Percentiles rank a stretch among this genome's conserved stretches.
Evolutionary conservation across 345 rosid genomes (phyloP).

Genomic region (Mangifera indica): DNA sequence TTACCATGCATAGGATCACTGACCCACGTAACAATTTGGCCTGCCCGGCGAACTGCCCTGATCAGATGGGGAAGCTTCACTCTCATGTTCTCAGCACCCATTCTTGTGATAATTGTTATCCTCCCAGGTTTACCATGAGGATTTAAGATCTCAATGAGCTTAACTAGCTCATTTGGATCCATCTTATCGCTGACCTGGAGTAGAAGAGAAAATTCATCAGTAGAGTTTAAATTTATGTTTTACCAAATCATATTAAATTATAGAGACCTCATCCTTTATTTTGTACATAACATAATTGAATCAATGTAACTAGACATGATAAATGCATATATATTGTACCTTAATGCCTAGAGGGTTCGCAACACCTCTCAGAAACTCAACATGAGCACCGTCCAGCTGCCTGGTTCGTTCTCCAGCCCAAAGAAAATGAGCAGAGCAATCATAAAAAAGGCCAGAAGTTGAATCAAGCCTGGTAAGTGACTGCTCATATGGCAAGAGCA

Average conservation of each 20-base stretch:
- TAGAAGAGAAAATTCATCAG: conserved; percentile 16
- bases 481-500: conserved; percentile 71
- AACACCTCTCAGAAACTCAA: conserved; percentile 72
- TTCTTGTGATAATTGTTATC: conserved; percentile 78
- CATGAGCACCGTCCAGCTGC: conserved; percentile 76
- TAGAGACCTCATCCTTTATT: background rate
- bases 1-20: conserved; percentile 98
- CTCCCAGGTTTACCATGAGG: conserved; percentile 86
- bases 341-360: conserved; percentile 79
- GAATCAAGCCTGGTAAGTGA: conserved; percentile 71
- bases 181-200: conserved; percentile 87
- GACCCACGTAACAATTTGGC: conserved; percentile 90
- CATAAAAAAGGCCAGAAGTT: conserved; percentile 67
- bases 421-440: conserved; percentile 74
- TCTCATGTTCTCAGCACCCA: conserved; percentile 98
- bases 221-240: background rate
- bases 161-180: conserved; percentile 84
- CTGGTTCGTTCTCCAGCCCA: conserved; percentile 81
- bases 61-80: conserved; percentile 90
- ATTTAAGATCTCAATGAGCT: conserved; percentile 82
- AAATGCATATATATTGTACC: conserved; percentile 29
- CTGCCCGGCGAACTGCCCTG: conserved; percentile 72
- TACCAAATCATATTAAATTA: background rate
- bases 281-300: background rate
- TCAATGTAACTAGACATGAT: background rate